Percentiles rank a stretch among this genome's conserved stretches.
These are phyloP conservation scores for Sanghuangporus weigelae DNA, from an alignment of 1,284 basidiomycete genomes.

Conservation along the genomic window DNA sequence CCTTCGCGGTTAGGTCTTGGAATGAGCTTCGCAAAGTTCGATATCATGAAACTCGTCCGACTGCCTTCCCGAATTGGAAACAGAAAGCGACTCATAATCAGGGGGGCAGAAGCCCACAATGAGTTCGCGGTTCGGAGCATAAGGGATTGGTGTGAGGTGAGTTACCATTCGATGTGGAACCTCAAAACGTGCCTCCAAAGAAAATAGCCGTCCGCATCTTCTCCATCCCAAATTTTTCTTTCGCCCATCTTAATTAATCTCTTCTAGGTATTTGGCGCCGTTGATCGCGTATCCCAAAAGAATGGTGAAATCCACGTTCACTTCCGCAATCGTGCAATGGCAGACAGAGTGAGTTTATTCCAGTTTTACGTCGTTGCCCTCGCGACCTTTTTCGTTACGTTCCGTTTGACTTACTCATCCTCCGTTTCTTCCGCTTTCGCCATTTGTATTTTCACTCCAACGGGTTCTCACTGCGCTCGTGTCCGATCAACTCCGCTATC, in stretches of 20 bases:
- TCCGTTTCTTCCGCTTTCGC: not conserved
- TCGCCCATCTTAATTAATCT: not conserved
- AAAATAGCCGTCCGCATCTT: not conserved
- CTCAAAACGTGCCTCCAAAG: not conserved
- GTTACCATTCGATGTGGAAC: not conserved
- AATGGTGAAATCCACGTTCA: slow-evolving; percentile 14
- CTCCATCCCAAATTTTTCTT: not conserved
- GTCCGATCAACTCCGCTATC: not conserved
- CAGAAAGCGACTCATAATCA: slow-evolving; percentile 2
- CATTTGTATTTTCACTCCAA: not conserved
- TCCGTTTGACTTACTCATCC: not conserved
- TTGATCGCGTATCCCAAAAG: slow-evolving; percentile 9
- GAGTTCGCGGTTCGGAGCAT: not conserved
- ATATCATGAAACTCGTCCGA: not conserved
- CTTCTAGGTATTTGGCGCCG: slow-evolving; percentile 10
- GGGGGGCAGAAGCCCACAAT: not conserved
- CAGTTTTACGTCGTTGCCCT: not conserved
- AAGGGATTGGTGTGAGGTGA: slow-evolving; percentile 12
- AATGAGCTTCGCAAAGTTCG: slow-evolving; percentile 6
- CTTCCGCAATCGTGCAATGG: slow-evolving; percentile 11
- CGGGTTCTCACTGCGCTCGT: not conserved
- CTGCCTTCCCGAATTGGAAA: not conserved
- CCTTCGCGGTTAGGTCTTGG: slow-evolving; percentile 1
- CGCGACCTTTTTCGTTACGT: not conserved
- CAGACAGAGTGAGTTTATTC: slow-evolving; percentile 7